These are phyloP conservation scores for Royoungia palumana DNA, from an alignment of 768 basidiomycete species.

Conservation along the genomic window DNA sequence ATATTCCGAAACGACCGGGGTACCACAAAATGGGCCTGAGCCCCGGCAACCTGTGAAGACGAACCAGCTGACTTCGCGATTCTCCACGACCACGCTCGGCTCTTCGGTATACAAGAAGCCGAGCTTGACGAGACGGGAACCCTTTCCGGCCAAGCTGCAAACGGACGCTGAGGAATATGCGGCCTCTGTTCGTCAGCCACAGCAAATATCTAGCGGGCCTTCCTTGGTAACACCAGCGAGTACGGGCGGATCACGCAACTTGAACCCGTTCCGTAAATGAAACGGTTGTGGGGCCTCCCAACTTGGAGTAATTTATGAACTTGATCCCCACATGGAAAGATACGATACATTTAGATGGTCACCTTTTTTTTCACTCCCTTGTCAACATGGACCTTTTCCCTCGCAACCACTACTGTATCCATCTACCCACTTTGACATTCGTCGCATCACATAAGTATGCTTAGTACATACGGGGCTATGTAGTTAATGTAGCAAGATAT, in stretches of 20 bases:
- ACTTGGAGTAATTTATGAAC: slow-evolving; percentile 1
- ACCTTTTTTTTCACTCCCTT: slow-evolving; percentile 5
- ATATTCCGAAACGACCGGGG: slow-evolving; percentile 68
- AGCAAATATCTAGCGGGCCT: slow-evolving; percentile 32
- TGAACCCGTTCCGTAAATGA: slow-evolving; percentile 56
- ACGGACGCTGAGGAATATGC: slow-evolving; percentile 66
- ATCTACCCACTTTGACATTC: slow-evolving; percentile 4
- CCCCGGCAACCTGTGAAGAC: slow-evolving; percentile 69
- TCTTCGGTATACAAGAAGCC: slow-evolving; percentile 34
- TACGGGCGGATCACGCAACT: slow-evolving; percentile 51
- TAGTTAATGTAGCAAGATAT: slow-evolving; percentile 25
- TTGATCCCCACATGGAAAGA: slow-evolving; percentile 24
- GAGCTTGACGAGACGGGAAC: slow-evolving; percentile 28
- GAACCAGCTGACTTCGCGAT: slow-evolving; percentile 42
- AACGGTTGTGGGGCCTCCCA: slow-evolving; percentile 9
- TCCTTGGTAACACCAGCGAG: slow-evolving; percentile 41
- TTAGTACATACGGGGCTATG: slow-evolving; percentile 7
- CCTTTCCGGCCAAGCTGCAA: slow-evolving; percentile 26
- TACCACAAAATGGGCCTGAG: slow-evolving; percentile 57
- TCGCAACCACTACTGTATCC: slow-evolving; percentile 19
- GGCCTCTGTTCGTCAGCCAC: slow-evolving; percentile 40
- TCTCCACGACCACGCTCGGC: slow-evolving; percentile 45
- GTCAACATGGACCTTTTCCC: slow-evolving; percentile 5
- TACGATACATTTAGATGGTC: slow-evolving; percentile 20
- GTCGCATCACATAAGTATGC: slow-evolving; percentile 11